Base-by-base conservation (phyloP, 2,329 filamentous ascomycete genomes). In the Ascosphaera aggregata region DNA sequence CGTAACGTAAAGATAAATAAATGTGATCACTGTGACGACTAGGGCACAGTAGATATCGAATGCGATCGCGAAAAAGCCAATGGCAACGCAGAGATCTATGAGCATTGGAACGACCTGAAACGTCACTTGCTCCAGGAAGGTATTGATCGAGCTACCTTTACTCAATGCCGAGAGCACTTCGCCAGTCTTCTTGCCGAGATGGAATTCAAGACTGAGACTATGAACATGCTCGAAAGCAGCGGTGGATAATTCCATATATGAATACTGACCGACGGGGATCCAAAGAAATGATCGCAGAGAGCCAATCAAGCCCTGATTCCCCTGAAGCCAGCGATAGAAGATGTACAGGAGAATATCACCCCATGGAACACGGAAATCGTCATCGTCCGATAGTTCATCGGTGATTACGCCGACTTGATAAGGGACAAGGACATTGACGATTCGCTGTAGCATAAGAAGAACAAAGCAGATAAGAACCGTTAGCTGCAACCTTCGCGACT, bases 31-130 rank as follows among this genome's bases (percentile, higher is more conserved):
- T 40, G 80, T 71, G 43, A 94, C 80, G 38, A 93, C 80, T 36
- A 93, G 72, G 4, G 85, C 82, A 53, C 93, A 94, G 49, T 92
- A 78, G 30, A 80, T 73, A 54, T 94, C 85, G 48, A 92, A 94
- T 4, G 65, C 61, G 48, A 78, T 57, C 43, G 79, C 66, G 52
- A 92, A 85, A 57, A 80, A 89, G 43, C 70, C 70, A 49, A 98
- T 77, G 37, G 89, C 84, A 38, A 94, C 70, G 44, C 76, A 68
- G 27, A 98, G 66, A 56, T 98, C 95, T 5, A 89, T 98, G 52
- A 98, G 98, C n/a, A 79, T 80, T 1, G 84, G 89, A 13, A 95
- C 69, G 41, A 98, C 77, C 55, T 98, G 89, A 50, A 98, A 95
- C 20, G 98, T 82, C 86, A 98, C 98, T 48, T 85, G 94, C 1